Evolutionary conservation across 2,329 filamentous ascomycete species (phyloP), one percentile per base, ranked within the genome.

Genomic region (Nannizzia gypsea): DNA sequence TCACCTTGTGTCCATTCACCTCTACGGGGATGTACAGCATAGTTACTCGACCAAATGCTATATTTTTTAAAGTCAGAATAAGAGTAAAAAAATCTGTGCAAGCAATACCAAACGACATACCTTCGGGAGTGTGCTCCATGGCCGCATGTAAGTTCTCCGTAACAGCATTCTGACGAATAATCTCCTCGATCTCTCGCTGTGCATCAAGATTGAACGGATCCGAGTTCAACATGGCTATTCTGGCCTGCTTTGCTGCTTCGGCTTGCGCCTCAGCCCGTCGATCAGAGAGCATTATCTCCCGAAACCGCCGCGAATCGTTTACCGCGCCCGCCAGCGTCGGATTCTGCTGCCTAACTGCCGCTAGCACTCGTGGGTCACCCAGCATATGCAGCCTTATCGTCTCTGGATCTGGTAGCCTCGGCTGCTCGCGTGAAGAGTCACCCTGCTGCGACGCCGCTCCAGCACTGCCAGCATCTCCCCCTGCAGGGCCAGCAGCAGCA

Each of bases 11-110:
- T 11, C 89, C 87, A 73, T 99, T 99, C 67, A 99, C 93, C 72
- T 95, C 89, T 63, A 96, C 91, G 69, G 95, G 86, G 66, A 97
- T 88, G 74, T 99, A 99, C 55, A 99, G 83, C 86, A 99, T 93
- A 67, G 92, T 90, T 44, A 99, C 93, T 66, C 88, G 84, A 59
- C 90, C 93, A 70, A 99, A 99, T 28, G 93, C 91, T 96, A 59
- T 26, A 5, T 15, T 13, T 3, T 6, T 6, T 5, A 8, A n/a
- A 28, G 40, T 59, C 15, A 38, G 46, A 38, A 48, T 31, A 34
- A n/a, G 9, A 2, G 20, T 50, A 13, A 20, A 42, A n/a, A 1
- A 17, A 34, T 17, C 13, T 36, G 11, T 56, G 4, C 8, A 38
- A 22, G 9, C n/a, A 13, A 56, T 22, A 42, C 11, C 15, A n/a